Base-by-base conservation (phyloP, 164 flowering plant genomes). In the Tinospora cordifolia region DNA sequence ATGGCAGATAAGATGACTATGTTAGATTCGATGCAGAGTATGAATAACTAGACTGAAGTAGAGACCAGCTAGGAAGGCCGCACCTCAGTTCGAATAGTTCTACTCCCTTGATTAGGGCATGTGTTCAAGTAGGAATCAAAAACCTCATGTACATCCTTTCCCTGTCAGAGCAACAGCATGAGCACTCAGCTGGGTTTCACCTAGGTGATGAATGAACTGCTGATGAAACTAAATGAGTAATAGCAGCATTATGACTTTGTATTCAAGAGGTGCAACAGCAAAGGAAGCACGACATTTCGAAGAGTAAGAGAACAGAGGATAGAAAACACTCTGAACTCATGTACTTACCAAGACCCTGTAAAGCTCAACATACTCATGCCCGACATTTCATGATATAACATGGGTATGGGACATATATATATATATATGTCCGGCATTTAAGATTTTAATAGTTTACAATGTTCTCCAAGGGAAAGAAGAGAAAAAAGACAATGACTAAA, bases 81-180 rank as follows among this genome's bases (percentile, higher is more conserved):
- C 77, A 92, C 96, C 96, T 92, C 97, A 6, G 96, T 88, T 75
- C 96, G 85, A 69, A 92, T 92, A 70, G 93, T 92, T 76, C 96
- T 81, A 74, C 97, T 92, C 41, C 97, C 96, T 82, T 92, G 97
- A 76, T 83, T 77, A 57, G 97, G 93, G 59, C 97, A 92, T 11
- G 86, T 84, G 72, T 92, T 92, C 77, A 90, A 78, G 76, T 92
- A 92, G 14, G 69, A 70, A 74, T 86, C 64, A 65, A 92, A 92
- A 9, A 84, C 75, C 25, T 87, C 78, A 0, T 71, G 74, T 8
- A 69, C 90, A 71, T 83, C 73, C 76, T 90, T 90, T 13, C 85
- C 88, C 93, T 90, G 76, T 10, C 40, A 76, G 39, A 60, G 49
- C 38, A 6, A 51, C 27, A 69, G 13, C 26, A 74, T 62, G 9